phyloP scores from a whole-genome alignment of 257 asterid genomes.

The Gynochthodes officinalis region DNA sequence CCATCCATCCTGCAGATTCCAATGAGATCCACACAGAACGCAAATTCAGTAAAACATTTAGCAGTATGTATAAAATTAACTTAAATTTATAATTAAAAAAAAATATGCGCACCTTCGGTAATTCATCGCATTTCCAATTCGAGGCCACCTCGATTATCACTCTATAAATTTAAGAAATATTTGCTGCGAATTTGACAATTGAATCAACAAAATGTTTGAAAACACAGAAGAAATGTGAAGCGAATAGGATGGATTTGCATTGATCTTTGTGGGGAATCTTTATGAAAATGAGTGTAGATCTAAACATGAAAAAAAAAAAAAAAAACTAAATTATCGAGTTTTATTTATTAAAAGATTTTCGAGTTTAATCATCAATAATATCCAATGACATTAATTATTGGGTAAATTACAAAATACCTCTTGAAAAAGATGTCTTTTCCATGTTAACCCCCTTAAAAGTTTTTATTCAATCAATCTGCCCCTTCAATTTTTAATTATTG shows the following conservation, averaged over 20 bases:
- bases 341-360: too few relatives aligned
- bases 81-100: background rate
- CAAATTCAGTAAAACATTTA: background rate
- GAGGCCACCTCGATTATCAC: background rate
- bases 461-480: too few relatives aligned
- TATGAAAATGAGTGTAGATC: conserved; percentile 12
- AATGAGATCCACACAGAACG: background rate
- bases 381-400: background rate
- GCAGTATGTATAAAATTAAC: background rate
- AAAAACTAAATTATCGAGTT: background rate
- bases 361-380: background rate
- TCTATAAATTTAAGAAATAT: background rate
- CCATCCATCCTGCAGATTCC: background rate
- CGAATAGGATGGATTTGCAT: background rate
- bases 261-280: background rate
- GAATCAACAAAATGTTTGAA: background rate
- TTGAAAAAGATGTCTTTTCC: background rate
- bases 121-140: conserved; percentile 32
- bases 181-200: background rate
- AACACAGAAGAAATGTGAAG: background rate
- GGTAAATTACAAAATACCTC: background rate
- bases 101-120: conserved; percentile 46
- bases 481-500: background rate
- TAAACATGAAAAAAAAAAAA: background rate
- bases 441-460: too few relatives aligned